Conservation (phyloP, 306 rosid species). For the Quercus robur region DNA sequence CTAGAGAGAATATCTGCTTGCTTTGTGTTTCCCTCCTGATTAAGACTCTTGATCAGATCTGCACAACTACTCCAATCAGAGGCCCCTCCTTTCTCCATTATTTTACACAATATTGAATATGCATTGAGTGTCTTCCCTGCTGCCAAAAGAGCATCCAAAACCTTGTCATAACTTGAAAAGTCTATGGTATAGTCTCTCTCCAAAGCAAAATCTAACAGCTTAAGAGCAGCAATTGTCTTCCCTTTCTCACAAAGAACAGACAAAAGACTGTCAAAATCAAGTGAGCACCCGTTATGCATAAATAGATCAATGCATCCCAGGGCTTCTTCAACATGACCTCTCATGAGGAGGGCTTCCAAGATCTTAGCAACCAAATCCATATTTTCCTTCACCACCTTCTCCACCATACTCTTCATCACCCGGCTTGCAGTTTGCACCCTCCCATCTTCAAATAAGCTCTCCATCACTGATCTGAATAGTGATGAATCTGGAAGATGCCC, state of each 20-base stretch:
- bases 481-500: conserved; percentile 72
- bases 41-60: conserved; percentile 72
- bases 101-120: conserved; percentile 73
- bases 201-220: conserved; percentile 75
- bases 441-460: conserved; percentile 79
- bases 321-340: conserved; percentile 95
- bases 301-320: conserved; percentile 75
- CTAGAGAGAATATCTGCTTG: conserved; percentile 89
- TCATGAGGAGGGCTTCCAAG: conserved; percentile 78
- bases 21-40: conserved; percentile 84
- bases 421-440: conserved; percentile 95
- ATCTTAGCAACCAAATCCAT: conserved; percentile 79
- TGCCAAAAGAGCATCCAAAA: conserved; percentile 66
- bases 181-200: conserved; percentile 62
- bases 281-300: conserved; percentile 48
- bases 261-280: conserved; percentile 60
- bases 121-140: conserved; percentile 89
- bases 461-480: conserved; percentile 62
- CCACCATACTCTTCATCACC: conserved; percentile 85
- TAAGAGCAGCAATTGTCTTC: conserved; percentile 85
- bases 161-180: conserved; percentile 74
- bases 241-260: conserved; percentile 73
- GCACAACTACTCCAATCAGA: conserved; percentile 63
- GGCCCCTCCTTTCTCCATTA: conserved; percentile 73
- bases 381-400: conserved; percentile 77